Conservation (phyloP, 169 alveolate species). For the Theileria orientalis region DNA sequence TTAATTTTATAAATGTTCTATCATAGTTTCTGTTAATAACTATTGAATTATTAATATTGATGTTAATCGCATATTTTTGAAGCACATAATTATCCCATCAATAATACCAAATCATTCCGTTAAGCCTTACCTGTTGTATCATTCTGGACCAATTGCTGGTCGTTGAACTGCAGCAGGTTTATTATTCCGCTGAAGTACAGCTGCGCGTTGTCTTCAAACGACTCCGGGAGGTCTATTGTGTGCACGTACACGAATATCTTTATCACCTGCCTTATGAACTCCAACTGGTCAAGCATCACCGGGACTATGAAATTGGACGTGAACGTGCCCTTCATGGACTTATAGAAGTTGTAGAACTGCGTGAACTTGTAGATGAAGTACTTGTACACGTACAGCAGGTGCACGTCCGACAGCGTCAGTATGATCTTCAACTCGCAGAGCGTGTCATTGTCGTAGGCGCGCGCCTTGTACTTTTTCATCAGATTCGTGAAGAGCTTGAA, state of each 20-base stretch:
- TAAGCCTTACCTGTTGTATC: conserved; percentile 38
- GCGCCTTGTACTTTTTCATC: conserved; percentile 60
- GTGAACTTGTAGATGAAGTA: conserved; percentile 24
- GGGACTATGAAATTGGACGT: conserved; percentile 3
- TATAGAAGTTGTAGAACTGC: conserved; percentile 17
- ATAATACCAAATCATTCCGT: too few relatives aligned
- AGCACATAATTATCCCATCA: too few relatives aligned
- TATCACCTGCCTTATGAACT: conserved; percentile 37
- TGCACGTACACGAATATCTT: conserved; percentile 53
- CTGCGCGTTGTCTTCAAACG: conserved; percentile 54
- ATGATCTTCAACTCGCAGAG: conserved; percentile 56
- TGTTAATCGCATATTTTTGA: too few relatives aligned
- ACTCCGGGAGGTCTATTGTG: conserved; percentile 61
- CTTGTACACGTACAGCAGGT: conserved; percentile 50
- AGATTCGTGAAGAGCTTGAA: conserved; percentile 34
- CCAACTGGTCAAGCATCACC: conserved; percentile 44
- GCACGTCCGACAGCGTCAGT: conserved; percentile 37
- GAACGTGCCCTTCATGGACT: background rate
- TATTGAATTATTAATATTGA: too few relatives aligned
- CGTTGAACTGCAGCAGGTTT: conserved; percentile 34
- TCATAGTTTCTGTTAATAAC: too few relatives aligned
- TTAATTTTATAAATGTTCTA: background rate
- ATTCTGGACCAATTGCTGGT: conserved; percentile 18
- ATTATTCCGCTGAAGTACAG: conserved; percentile 56
- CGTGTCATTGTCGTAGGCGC: conserved; percentile 39